phyloP scores from a whole-genome alignment of 345 rosid species.

The Euphorbia lathyris region DNA sequence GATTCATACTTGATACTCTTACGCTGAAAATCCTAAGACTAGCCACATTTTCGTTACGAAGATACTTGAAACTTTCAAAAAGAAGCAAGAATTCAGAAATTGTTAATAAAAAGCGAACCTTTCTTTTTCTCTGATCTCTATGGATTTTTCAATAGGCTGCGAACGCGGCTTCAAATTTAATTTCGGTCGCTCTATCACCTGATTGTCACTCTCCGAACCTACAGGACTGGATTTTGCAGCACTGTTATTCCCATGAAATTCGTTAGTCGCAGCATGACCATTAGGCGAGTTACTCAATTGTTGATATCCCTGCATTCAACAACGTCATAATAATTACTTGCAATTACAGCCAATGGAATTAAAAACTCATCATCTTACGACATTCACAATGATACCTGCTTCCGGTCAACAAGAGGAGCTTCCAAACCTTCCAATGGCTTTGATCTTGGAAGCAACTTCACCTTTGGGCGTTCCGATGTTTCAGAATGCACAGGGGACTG shows the following conservation, averaged over 20 bases:
- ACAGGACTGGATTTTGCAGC: slow-evolving; percentile 37
- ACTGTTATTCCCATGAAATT: slow-evolving; percentile 28
- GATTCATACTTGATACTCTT: not conserved
- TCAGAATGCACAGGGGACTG: slow-evolving; percentile 40
- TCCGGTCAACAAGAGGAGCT: slow-evolving; percentile 32
- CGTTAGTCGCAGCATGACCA: slow-evolving; percentile 30
- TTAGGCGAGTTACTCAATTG: slow-evolving; percentile 20
- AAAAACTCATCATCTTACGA: not conserved
- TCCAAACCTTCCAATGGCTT: slow-evolving; percentile 58
- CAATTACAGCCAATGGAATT: not conserved
- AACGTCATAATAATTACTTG: slow-evolving; percentile 17
- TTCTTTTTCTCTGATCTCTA: slow-evolving; percentile 47
- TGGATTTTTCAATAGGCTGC: slow-evolving; percentile 48
- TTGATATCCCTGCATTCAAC: slow-evolving; percentile 33
- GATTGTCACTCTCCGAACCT: slow-evolving; percentile 47
- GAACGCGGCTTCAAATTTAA: slow-evolving; percentile 60
- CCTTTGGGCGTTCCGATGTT: slow-evolving; percentile 56
- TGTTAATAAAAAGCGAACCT: slow-evolving; percentile 38
- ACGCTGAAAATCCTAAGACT: not conserved
- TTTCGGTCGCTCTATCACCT: slow-evolving; percentile 54
- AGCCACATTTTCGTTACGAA: too few species aligned
- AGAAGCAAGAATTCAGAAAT: not conserved
- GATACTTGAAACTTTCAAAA: not conserved
- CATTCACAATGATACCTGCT: slow-evolving; percentile 36
- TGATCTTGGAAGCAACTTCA: slow-evolving; percentile 61